Evolutionary conservation across 2,329 filamentous ascomycete genomes (phyloP).

Genomic region (Colletotrichum sp.): DNA sequence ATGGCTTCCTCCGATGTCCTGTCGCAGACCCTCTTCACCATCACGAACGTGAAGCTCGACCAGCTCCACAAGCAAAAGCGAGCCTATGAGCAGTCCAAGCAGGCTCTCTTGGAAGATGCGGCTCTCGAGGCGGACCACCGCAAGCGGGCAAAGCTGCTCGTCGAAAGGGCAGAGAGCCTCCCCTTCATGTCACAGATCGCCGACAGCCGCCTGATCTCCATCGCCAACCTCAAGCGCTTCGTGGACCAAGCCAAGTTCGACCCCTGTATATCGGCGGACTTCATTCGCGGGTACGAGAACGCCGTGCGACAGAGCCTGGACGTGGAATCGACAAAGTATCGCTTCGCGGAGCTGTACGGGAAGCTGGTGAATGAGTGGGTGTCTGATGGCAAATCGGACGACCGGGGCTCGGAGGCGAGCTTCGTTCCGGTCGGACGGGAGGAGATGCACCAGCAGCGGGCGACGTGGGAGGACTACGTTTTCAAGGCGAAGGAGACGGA

Average conservation of each 20-base stretch:
- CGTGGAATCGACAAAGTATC: conserved; percentile 57
- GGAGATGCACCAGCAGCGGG: conserved; percentile 58
- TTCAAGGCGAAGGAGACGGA: conserved; percentile 55
- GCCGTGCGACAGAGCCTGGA: conserved; percentile 51
- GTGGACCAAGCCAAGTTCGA: conserved; percentile 59
- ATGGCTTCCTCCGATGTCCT: conserved; percentile 45
- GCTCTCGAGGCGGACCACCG: conserved; percentile 25
- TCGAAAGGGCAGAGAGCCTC: conserved; percentile 39
- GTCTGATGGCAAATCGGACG: conserved; percentile 35
- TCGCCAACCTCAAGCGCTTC: conserved; percentile 53
- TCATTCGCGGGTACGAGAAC: conserved; percentile 51
- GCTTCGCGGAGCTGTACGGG: conserved; percentile 62
- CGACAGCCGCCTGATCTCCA: conserved; percentile 31
- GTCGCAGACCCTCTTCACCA: conserved; percentile 58
- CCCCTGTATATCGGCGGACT: conserved; percentile 51
- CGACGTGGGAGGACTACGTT: conserved; percentile 60
- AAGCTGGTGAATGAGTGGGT: conserved; percentile 61
- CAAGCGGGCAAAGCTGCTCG: conserved; percentile 36
- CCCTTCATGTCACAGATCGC: conserved; percentile 33
- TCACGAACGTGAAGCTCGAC: conserved; percentile 61
- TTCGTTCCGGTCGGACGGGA: conserved; percentile 56
- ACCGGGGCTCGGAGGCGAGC: conserved; percentile 31
- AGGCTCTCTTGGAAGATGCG: conserved; percentile 38
- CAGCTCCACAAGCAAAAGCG: conserved; percentile 58
- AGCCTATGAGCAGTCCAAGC: conserved; percentile 52